phyloP scores from a whole-genome alignment of 768 basidiomycete species.

The Boletellus emodensis region DNA sequence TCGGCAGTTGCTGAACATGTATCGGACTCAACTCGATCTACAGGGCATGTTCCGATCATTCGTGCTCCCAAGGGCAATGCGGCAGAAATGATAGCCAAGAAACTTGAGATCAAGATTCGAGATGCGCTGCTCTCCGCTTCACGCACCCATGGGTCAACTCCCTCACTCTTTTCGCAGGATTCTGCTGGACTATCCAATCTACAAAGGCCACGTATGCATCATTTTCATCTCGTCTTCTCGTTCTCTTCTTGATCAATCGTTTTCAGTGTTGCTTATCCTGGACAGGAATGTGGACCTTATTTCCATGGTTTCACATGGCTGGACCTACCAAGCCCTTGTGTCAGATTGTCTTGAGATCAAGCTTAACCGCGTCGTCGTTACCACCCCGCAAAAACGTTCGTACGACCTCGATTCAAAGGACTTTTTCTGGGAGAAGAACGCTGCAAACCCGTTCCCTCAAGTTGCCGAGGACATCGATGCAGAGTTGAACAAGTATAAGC shows the following conservation, averaged over 20 bases:
- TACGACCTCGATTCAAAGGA: conserved; percentile 98
- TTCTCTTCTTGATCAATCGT: conserved; percentile 8
- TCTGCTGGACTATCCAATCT: conserved; percentile 79
- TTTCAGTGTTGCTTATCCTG: conserved; percentile 81
- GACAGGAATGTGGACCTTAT: conserved; percentile 95
- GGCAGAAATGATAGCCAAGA: conserved; percentile 98
- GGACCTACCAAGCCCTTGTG: conserved; percentile 98
- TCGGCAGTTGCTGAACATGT: background rate
- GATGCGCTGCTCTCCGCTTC: conserved; percentile 75
- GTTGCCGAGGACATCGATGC: conserved; percentile 96
- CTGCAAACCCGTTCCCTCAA: conserved; percentile 94
- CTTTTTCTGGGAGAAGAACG: conserved; percentile 98
- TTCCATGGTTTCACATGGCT: conserved; percentile 91
- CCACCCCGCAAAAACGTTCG: conserved; percentile 67
- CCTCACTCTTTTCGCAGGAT: conserved; percentile 75
- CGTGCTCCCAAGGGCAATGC: conserved; percentile 94
- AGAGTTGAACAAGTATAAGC: conserved; percentile 89
- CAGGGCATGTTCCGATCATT: conserved; percentile 91
- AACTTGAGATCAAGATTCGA: conserved; percentile 86
- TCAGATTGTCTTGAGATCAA: conserved; percentile 98
- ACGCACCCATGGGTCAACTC: conserved; percentile 49
- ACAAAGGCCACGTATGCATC: conserved; percentile 74
- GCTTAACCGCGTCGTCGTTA: conserved; percentile 88
- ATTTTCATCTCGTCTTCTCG: background rate
- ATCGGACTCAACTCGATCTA: background rate